A percentile compares a stretch with the other conserved stretches of the same genome.
These are phyloP conservation scores for Syncephalis fuscata DNA, from an alignment of 371 early-diverging fungal genomes.

Conservation along the genomic window DNA sequence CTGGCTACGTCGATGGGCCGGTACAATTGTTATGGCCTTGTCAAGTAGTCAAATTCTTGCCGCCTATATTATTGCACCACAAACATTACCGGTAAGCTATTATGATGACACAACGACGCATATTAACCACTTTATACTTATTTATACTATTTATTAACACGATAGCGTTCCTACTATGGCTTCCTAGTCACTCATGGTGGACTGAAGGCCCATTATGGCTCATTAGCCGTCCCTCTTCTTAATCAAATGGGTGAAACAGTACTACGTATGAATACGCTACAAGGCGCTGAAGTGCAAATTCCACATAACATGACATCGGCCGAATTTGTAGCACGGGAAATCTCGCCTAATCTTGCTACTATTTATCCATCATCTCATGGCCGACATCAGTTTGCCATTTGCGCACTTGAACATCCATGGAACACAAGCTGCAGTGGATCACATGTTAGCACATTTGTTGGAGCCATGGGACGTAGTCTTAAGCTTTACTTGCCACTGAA, in stretches of 20 bases:
- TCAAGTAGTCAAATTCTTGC: no score
- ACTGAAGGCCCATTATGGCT: constrained; percentile 27
- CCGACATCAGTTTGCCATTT: constrained; percentile 47
- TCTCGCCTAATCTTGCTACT: constrained; percentile 35
- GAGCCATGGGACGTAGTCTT: constrained; percentile 31
- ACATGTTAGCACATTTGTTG: constrained; percentile 16
- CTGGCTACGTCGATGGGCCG: no score
- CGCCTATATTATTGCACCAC: no score
- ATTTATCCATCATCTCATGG: constrained; percentile 19
- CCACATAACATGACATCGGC: constrained; percentile 22
- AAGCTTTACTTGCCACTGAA: constrained; percentile 57
- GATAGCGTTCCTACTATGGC: constrained; percentile 11
- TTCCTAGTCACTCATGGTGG: constrained; percentile 51
- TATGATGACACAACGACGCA: no score
- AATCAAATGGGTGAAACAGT: constrained; percentile 17
- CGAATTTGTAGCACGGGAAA: constrained; percentile 26
- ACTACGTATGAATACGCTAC: constrained; percentile 16
- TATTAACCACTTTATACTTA: no score
- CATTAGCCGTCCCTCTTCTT: constrained; percentile 26
- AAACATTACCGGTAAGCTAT: no score
- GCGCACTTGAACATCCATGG: constrained; percentile 56
- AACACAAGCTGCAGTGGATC: constrained; percentile 27
- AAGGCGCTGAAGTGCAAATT: constrained; percentile 15
- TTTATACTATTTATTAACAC: no score
- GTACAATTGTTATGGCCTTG: no score